A percentile compares a stretch with the other conserved stretches of the same genome.
Evolutionary conservation across 192 early-diverging fungal genomes (phyloP).

Genomic region (Linnemannia hyalina): DNA sequence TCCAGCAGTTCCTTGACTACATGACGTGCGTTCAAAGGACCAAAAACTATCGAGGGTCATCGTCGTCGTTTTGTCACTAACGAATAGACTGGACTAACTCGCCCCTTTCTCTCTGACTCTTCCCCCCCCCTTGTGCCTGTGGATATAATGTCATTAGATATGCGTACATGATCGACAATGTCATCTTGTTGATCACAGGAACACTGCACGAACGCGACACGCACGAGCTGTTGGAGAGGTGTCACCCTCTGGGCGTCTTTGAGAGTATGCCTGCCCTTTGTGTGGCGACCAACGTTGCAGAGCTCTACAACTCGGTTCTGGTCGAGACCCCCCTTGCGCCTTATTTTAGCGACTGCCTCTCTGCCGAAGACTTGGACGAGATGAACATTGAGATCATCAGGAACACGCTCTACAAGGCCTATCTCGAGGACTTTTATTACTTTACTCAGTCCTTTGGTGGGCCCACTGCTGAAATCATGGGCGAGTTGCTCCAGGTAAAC

Average conservation of each 20-base stretch:
- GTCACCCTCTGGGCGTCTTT: constrained; percentile 98
- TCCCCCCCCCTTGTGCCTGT: constrained; percentile 9
- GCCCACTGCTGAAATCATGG: constrained; percentile 93
- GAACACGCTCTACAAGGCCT: constrained; percentile 99
- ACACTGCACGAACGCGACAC: constrained; percentile 99
- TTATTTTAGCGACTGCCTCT: constrained; percentile 97
- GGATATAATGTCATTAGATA: constrained; percentile 73
- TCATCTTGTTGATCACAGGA: constrained; percentile 97
- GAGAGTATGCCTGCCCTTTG: constrained; percentile 98
- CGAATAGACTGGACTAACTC: neutral
- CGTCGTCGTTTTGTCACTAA: too few species aligned
- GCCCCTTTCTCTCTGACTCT: neutral
- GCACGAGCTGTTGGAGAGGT: constrained; percentile 95
- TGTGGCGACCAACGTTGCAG: constrained; percentile 95
- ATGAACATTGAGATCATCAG: constrained; percentile 99
- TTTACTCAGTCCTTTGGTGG: constrained; percentile 83
- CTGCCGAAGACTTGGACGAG: constrained; percentile 98
- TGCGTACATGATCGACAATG: constrained; percentile 99
- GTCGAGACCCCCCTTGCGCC: constrained; percentile 97
- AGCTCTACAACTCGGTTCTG: constrained; percentile 96
- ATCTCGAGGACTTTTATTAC: constrained; percentile 96
- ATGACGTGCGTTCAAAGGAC: constrained; percentile 78
- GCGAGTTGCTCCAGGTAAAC: constrained; percentile 86
- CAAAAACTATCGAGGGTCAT: too few species aligned
- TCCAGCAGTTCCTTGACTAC: constrained; percentile 95